Conservation (phyloP, 306 rosid genomes). For the Senna siamea region DNA sequence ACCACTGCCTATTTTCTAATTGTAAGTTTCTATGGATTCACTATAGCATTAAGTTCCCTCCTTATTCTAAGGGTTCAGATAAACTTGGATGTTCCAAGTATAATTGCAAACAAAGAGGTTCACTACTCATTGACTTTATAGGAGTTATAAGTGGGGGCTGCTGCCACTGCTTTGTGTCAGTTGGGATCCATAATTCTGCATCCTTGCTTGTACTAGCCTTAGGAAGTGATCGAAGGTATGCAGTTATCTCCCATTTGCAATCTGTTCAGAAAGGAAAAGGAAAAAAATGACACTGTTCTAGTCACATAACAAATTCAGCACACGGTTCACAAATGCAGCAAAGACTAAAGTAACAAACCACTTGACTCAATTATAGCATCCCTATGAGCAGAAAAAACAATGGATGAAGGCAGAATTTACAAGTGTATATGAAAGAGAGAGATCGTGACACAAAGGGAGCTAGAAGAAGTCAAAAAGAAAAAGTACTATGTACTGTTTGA, state of each 20-base stretch:
- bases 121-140: conserved; percentile 69
- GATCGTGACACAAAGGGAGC: not conserved
- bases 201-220: conserved; percentile 57
- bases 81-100: conserved; percentile 81
- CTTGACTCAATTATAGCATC: conserved; percentile 35
- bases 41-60: conserved; percentile 16
- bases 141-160: conserved; percentile 78
- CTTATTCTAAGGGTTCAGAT: conserved; percentile 58
- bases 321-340: conserved; percentile 20
- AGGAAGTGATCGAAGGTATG: conserved; percentile 71
- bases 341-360: conserved; percentile 8
- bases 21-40: conserved; percentile 24
- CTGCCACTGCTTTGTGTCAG: conserved; percentile 83
- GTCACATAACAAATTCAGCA: conserved; percentile 27
- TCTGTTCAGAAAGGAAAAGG: conserved; percentile 41
- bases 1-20: conserved; percentile 13
- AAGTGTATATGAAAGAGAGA: not conserved
- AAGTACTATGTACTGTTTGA: conserved; percentile 20
- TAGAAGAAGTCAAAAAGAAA: conserved; percentile 14
- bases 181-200: conserved; percentile 75
- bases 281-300: conserved; percentile 5
- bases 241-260: conserved; percentile 84
- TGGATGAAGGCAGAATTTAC: not conserved
- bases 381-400: not conserved
- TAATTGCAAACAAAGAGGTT: conserved; percentile 76